Evolutionary conservation across 768 basidiomycete species (phyloP).

Genomic region (Saitozyma sp.): DNA sequence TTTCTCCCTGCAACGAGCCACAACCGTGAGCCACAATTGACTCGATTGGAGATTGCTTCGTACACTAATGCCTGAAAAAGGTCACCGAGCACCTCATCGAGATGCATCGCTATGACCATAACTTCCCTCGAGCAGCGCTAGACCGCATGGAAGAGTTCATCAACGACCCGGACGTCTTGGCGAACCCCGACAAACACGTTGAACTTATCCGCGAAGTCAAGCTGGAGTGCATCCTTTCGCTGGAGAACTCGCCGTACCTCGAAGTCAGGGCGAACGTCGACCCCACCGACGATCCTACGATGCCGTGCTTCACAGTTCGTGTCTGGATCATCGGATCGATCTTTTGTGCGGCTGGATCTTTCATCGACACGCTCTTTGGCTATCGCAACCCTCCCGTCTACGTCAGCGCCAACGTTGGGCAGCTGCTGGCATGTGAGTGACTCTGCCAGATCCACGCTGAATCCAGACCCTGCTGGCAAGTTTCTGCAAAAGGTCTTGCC

Average conservation of each 20-base stretch:
- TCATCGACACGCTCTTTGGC: slow-evolving; percentile 62
- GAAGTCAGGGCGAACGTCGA: slow-evolving; percentile 72
- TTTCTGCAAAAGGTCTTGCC: slow-evolving; percentile 27
- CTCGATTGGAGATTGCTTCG: not conserved
- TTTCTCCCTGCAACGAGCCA: not conserved
- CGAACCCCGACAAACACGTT: slow-evolving; percentile 16
- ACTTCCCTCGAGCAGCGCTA: slow-evolving; percentile 26
- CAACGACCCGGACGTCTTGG: slow-evolving; percentile 17
- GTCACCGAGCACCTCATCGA: slow-evolving; percentile 20
- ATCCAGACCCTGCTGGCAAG: slow-evolving; percentile 30
- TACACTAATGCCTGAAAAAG: slow-evolving; percentile 5
- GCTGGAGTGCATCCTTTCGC: slow-evolving; percentile 33
- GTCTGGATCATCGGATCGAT: slow-evolving; percentile 42
- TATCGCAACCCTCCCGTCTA: slow-evolving; percentile 59
- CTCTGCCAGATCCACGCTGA: not conserved
- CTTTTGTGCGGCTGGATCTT: slow-evolving; percentile 56
- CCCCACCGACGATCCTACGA: slow-evolving; percentile 35
- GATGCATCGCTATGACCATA: slow-evolving; percentile 38
- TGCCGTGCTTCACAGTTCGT: slow-evolving; percentile 47
- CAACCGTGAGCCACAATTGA: not conserved
- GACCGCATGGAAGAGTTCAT: slow-evolving; percentile 27
- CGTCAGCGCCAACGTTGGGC: slow-evolving; percentile 71
- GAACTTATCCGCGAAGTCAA: slow-evolving; percentile 38
- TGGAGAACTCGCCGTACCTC: slow-evolving; percentile 76
- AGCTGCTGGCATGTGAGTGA: slow-evolving; percentile 58